Evolutionary conservation across 176 grass and related monocot genomes (phyloP), one percentile per base, ranked within the genome.

Genomic region (Alopecurus myosuroides): DNA sequence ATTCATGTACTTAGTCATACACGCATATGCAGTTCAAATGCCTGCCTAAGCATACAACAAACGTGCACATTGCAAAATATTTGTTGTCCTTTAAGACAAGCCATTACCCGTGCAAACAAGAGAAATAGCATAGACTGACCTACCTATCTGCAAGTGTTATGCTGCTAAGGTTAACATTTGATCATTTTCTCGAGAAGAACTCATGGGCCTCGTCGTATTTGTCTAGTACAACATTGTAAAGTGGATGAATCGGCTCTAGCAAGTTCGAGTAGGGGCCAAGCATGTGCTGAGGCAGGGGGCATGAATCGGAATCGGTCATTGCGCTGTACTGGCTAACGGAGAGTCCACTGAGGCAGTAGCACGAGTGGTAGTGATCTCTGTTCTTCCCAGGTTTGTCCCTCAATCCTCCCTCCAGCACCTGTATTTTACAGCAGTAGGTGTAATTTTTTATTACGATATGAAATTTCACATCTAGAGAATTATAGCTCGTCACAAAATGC

Each of bases 291-390:
- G 87, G 78, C 18, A 88, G 70, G 62, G 96, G 96, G 58, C 70
- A 85, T 40, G 78, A 86, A 78, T 85, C 84, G 1, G 79, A 36
- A 75, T 89, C 85, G 30, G 39, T 79, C 69, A 72, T 87, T 63
- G 77, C 92, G 29, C 91, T 87, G 84, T 98, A 81, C 73, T 98
- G 96, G 53, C 91, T 85, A 48, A 92, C 70, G 30, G 91, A 94
- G 73, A 98, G 84, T 18, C 96, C 96, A 65, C 96, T 95, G 33
- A 98, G 93, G 76, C 96, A 98, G 82, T 98, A 98, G 66, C 96
- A 95, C 7, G 96, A 88, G 86, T 98, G 96, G 39, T 98, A 95
- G 69, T 90, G 79, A 75, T 95, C 96, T 80, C 86, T 88, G 74
- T 85, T 73, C 76, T 98, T 98, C 48, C 93, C 96, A 53, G 96